Base-by-base conservation (phyloP, 371 early-diverging fungal species). In the Circinella minor region DNA sequence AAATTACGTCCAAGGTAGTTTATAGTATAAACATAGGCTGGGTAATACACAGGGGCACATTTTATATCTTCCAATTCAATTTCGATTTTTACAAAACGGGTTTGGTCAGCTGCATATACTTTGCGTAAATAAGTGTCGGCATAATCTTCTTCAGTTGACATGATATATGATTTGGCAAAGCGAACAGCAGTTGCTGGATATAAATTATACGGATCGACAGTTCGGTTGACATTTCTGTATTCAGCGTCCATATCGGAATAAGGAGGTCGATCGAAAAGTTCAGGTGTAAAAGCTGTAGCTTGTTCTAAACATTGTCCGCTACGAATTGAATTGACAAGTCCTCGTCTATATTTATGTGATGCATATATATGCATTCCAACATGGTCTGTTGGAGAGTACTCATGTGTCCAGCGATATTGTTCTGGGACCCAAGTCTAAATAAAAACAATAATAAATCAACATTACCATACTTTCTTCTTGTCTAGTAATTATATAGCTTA, bases 21-120 rank as follows among this genome's bases (percentile, higher is more conserved):
- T 7, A 87, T 78, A 4, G 86, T 82, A 36, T 83, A 88, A 4
- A 89, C 77, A 51, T 76, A 89, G 0, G 83, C 83, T 4, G 89
- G 88, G 48, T 86, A 84, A 67, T 89, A 89, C 3, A 89, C 81
- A 0, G 89, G 89, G 13, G 88, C 85, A 8, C 84, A 70, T 38
- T 80, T 72, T 9, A 89, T 63, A 43, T 81, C 71, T 18, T 73
- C 66, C 18, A 86, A 71, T 37, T 82, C 66, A 48, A 88, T 70
- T 17, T 85, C 80, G 69, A 89, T 74, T 8, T 84, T 78, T 43
- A 89, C 47, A 34, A 88, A 73, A 47, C 89, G 77, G 3, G 86
- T 86, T 18, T 81, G 78, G 47, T 89, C 89, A 20, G 81, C 87
- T 4, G 73, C 66, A 51, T 87, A 88, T 8, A 72, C 73, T 7